phyloP scores from a whole-genome alignment of 352 stramenopile species.

The Globisporangium nagaii region DNA sequence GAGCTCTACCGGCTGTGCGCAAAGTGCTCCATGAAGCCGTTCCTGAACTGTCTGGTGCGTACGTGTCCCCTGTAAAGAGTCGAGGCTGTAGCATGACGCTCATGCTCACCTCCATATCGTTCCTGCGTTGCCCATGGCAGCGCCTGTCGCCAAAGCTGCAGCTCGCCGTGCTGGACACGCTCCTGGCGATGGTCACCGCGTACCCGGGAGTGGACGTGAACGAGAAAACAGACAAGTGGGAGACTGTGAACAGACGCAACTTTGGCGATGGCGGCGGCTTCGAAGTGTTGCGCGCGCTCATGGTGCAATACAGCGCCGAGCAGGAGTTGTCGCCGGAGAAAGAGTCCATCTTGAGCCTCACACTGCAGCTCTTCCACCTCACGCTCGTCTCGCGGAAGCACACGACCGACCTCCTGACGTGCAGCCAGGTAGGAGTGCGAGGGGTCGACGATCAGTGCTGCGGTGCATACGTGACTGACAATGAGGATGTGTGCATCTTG shows the following conservation, averaged over 20 bases:
- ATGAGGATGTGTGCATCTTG: no score
- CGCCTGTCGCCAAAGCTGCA: conserved; percentile 46
- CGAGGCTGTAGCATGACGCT: no score
- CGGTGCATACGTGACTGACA: no score
- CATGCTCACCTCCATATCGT: no score
- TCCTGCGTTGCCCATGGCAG: no score
- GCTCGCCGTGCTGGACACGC: conserved; percentile 54
- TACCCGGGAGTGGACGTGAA: conserved; percentile 39
- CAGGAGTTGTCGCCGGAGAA: conserved; percentile 14
- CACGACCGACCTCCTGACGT: conserved; percentile 50
- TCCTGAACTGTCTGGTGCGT: conserved; percentile 63
- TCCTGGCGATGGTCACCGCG: conserved; percentile 53
- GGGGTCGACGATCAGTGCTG: no score
- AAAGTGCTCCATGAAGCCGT: conserved; percentile 81
- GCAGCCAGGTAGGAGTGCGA: conserved; percentile 30
- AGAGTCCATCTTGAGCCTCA: conserved; percentile 32
- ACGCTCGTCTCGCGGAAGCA: conserved; percentile 47
- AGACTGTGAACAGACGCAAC: conserved; percentile 68
- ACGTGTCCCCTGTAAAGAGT: no score
- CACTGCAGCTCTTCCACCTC: conserved; percentile 64
- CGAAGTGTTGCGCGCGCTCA: conserved; percentile 56
- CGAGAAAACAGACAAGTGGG: conserved; percentile 69
- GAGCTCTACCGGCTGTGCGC: conserved; percentile 76
- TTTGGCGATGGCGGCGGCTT: conserved; percentile 71
- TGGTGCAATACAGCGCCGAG: conserved; percentile 53